phyloP scores from a whole-genome alignment of 768 basidiomycete genomes.

The Tephrocybe sp. region DNA sequence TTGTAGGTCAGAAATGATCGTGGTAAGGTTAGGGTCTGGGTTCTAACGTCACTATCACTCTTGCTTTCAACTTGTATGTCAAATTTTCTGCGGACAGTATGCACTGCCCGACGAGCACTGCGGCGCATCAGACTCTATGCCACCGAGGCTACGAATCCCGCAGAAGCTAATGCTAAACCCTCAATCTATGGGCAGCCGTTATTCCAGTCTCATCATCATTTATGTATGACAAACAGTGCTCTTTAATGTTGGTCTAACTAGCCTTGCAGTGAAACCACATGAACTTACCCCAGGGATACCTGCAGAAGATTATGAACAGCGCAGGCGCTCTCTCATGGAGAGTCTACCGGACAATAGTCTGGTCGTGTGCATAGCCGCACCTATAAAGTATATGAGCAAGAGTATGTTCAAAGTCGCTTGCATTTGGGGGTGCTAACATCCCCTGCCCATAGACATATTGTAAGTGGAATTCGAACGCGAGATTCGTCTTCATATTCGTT shows the following conservation, averaged over 20 bases:
- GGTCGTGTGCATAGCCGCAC: constrained; percentile 76
- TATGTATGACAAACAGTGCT: constrained; percentile 40
- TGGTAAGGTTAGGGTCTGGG: too few species aligned
- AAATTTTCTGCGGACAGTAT: constrained; percentile 14
- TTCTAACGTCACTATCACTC: neutral
- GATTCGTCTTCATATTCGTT: neutral
- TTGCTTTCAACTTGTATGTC: constrained; percentile 10
- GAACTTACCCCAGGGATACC: constrained; percentile 86
- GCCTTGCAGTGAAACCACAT: constrained; percentile 43
- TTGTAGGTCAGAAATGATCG: too few species aligned
- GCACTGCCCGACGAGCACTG: constrained; percentile 12
- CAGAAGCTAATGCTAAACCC: constrained; percentile 55
- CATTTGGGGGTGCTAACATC: constrained; percentile 8
- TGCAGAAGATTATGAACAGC: constrained; percentile 68
- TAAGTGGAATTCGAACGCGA: constrained; percentile 35
- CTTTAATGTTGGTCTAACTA: neutral
- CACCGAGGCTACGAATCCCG: constrained; percentile 14
- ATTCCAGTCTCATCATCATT: constrained; percentile 76
- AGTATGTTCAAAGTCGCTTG: constrained; percentile 45
- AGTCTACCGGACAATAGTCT: constrained; percentile 67
- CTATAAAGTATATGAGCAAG: constrained; percentile 82
- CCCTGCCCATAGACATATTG: constrained; percentile 61
- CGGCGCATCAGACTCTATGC: constrained; percentile 17
- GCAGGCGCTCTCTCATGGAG: constrained; percentile 71
- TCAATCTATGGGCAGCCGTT: constrained; percentile 80